Base-by-base conservation (phyloP, 805 yeast genomes). In the Scheffersomyces ergatensis region DNA sequence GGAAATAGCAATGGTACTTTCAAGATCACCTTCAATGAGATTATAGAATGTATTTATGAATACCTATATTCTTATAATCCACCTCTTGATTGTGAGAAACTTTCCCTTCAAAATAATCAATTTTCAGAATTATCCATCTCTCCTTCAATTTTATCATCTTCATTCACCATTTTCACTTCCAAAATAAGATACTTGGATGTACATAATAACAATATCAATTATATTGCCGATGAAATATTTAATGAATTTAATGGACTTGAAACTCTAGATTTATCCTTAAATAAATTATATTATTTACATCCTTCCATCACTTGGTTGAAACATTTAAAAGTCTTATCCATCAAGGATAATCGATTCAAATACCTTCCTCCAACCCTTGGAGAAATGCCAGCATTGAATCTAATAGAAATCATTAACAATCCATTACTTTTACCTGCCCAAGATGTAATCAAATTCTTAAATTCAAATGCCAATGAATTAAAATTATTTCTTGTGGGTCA, bases 241-340 rank as follows among this genome's bases (percentile, higher is more conserved):
- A 43, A 50, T 15, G 53, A 54, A 3, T 66, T 74, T 31, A 50
- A 53, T 11, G 65, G 69, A 6, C 61, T 86, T 40, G 90, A 83
- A 51, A 80, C 81, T 38, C 59, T 86, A 32, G 92, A 86, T 58
- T 57, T 85, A 16, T 80, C 89, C 16, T 60, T 67, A 27, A 86
- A 86, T 55, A 58, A 56, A 19, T 60, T 86, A 21, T 54, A 58
- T n/a, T 47, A 52, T 3, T 58, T 86, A 13, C 83, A 87, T 1
- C 46, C 49, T n/a, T 44, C 56, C 3, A 69, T 67, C 2, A 55
- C 63, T 0, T 49, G 53, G 11, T 62, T 85, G 47, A 60, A 62
- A 18, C 64, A 66, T 43, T 63, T 83, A 46, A 76, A 74, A 49
- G 80, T 80, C 2, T 59, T 86, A n/a, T 79, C 84, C 15, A 60